Evolutionary conservation across 2,329 filamentous ascomycete genomes (phyloP).

Genomic region (Mycogone perniciosa): DNA sequence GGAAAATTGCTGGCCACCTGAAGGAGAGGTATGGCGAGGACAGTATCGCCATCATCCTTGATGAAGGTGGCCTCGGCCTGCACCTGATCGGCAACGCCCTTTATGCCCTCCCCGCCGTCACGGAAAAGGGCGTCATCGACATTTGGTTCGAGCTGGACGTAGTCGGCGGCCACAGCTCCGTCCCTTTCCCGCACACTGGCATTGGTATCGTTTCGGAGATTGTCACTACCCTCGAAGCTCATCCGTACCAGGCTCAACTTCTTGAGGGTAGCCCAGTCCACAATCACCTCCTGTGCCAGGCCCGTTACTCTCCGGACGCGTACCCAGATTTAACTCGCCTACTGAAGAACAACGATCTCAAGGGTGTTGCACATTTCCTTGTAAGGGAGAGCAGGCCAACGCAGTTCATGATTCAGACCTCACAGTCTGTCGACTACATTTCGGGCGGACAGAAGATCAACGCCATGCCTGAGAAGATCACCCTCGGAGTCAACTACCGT

Average conservation of each 20-base stretch:
- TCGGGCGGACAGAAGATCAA: conserved; percentile 60
- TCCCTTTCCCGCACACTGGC: conserved; percentile 57
- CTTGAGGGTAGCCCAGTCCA: conserved; percentile 49
- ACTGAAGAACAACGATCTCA: conserved; percentile 25
- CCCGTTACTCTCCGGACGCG: conserved; percentile 46
- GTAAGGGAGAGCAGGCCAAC: conserved; percentile 16
- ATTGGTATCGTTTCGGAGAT: conserved; percentile 65
- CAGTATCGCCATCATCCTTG: conserved; percentile 53
- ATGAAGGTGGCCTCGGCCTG: conserved; percentile 56
- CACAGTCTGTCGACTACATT: conserved; percentile 55
- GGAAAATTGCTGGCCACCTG: conserved; percentile 42
- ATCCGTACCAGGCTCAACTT: conserved; percentile 44
- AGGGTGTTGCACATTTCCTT: conserved; percentile 23
- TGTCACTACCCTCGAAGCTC: conserved; percentile 56
- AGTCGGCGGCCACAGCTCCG: conserved; percentile 54
- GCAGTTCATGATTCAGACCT: conserved; percentile 54
- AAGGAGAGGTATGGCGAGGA: conserved; percentile 48
- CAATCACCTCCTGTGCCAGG: conserved; percentile 50
- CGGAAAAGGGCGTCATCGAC: conserved; percentile 58
- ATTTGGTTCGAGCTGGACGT: conserved; percentile 51
- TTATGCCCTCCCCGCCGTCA: conserved; percentile 53
- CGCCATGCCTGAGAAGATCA: conserved; percentile 56
- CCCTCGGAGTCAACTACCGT: conserved; percentile 54
- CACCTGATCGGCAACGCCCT: conserved; percentile 38
- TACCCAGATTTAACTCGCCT: conserved; percentile 33